Conservation (phyloP, 192 early-diverging fungal genomes). For the Podila epicladia region DNA sequence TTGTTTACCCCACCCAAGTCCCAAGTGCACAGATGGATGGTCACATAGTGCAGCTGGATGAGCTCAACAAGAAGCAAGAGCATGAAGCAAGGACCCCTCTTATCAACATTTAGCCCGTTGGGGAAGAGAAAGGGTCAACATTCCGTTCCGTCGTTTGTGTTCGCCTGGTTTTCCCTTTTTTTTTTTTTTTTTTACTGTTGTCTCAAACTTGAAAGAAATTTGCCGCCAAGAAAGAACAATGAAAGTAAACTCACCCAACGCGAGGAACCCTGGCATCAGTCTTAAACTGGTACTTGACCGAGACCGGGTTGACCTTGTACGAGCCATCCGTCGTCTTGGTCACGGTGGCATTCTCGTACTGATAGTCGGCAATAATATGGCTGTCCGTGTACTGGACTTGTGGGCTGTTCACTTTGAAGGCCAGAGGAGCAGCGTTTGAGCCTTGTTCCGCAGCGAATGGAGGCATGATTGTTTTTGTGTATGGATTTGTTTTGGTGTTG, state of each 20-base stretch:
- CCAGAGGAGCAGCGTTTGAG: conserved; percentile 55
- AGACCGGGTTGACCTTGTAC: conserved; percentile 83
- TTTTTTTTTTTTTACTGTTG: too few species aligned
- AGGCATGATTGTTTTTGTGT: conserved; percentile 30
- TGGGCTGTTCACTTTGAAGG: conserved; percentile 89
- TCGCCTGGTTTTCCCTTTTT: too few species aligned
- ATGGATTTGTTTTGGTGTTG: too few species aligned
- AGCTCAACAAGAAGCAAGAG: too few species aligned
- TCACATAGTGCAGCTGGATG: too few species aligned
- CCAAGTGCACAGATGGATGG: too few species aligned
- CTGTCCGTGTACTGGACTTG: conserved; percentile 88
- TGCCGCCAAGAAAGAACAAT: neutral
- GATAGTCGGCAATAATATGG: conserved; percentile 86
- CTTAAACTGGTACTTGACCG: conserved; percentile 91
- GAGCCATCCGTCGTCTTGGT: conserved; percentile 71
- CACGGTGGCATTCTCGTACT: conserved; percentile 90
- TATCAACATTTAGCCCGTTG: too few species aligned
- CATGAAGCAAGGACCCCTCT: too few species aligned
- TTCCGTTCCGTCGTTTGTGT: too few species aligned
- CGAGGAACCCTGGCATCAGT: conserved; percentile 84
- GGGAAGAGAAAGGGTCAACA: too few species aligned
- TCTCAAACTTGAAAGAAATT: too few species aligned
- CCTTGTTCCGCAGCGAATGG: conserved; percentile 49
- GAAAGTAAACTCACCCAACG: conserved; percentile 65
- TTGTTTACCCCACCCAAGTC: too few species aligned